A percentile compares a stretch with the other conserved stretches of the same genome.
Conservation (phyloP, 2,329 filamentous ascomycete genomes). For the Diaporthe aspalathi region DNA sequence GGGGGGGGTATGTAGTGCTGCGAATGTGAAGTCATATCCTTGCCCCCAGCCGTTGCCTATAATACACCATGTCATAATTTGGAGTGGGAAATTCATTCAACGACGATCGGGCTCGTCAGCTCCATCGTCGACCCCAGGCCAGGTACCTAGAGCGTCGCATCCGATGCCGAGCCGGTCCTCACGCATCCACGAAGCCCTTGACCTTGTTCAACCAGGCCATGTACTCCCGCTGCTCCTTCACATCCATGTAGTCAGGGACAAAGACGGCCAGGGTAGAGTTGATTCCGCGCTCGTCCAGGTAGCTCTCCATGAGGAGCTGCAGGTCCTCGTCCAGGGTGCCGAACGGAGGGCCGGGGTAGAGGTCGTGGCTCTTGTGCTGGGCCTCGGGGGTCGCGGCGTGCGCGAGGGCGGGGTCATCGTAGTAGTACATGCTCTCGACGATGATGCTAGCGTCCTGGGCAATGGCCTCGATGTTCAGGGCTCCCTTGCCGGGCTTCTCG, state of each 20-base stretch:
- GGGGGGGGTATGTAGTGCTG: slow-evolving; percentile 9
- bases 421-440: slow-evolving; percentile 92
- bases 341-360: slow-evolving; percentile 93
- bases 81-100: slow-evolving; percentile 15
- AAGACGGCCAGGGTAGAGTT: slow-evolving; percentile 88
- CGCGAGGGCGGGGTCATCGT: slow-evolving; percentile 80
- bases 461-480: slow-evolving; percentile 85
- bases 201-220: slow-evolving; percentile 88
- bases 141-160: not conserved
- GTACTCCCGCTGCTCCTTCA: slow-evolving; percentile 99
- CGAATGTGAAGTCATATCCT: slow-evolving; percentile 16
- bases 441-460: slow-evolving; percentile 88
- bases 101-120: not conserved
- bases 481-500: slow-evolving; percentile 87
- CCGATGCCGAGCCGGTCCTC: slow-evolving; percentile 42
- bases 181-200: slow-evolving; percentile 85
- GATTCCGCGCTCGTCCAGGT: slow-evolving; percentile 93
- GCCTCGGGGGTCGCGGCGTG: slow-evolving; percentile 80
- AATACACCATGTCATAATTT: slow-evolving; percentile 22
- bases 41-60: not conserved
- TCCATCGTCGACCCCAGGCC: not conserved
- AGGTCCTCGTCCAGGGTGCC: slow-evolving; percentile 96
- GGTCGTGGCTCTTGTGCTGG: slow-evolving; percentile 78
- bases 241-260: slow-evolving; percentile 94
- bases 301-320: slow-evolving; percentile 90